Percentiles rank a stretch among this genome's conserved stretches.
These are phyloP conservation scores for Dactylellina sp. DNA, from an alignment of 2,329 filamentous ascomycete species.

Conservation along the genomic window DNA sequence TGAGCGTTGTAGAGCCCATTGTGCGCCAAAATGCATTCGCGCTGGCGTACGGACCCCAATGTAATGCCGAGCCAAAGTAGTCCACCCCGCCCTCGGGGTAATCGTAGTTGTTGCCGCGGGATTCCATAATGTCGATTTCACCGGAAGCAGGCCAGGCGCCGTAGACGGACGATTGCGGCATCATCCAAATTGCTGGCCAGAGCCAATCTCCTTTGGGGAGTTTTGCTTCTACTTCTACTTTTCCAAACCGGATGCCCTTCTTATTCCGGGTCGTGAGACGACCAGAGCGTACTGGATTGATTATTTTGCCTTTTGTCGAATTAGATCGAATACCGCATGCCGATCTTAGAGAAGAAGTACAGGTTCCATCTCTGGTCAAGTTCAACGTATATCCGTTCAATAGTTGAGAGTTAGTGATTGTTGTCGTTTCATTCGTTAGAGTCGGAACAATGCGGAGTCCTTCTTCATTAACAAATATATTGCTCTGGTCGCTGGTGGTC, in stretches of 20 bases:
- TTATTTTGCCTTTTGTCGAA: slow-evolving; percentile 65
- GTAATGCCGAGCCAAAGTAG: slow-evolving; percentile 64
- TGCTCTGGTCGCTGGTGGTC: slow-evolving; percentile 67
- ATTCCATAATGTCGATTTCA: slow-evolving; percentile 70
- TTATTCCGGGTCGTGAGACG: slow-evolving; percentile 67
- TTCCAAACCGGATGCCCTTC: slow-evolving; percentile 67
- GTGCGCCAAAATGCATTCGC: slow-evolving; percentile 63
- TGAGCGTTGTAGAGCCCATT: slow-evolving; percentile 62
- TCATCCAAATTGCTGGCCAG: slow-evolving; percentile 69
- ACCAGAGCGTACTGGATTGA: slow-evolving; percentile 68
- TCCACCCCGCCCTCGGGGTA: slow-evolving; percentile 63
- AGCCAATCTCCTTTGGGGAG: slow-evolving; percentile 70
- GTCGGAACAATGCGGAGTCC: slow-evolving; percentile 71
- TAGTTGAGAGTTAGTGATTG: slow-evolving; percentile 36
- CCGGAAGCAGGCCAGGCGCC: slow-evolving; percentile 68
- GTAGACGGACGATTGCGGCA: slow-evolving; percentile 67
- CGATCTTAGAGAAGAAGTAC: slow-evolving; percentile 63
- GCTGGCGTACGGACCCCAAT: slow-evolving; percentile 65
- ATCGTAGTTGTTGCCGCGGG: slow-evolving; percentile 66
- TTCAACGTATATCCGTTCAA: slow-evolving; percentile 65
- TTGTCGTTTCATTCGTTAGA: slow-evolving; percentile 63
- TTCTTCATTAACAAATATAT: slow-evolving; percentile 67
- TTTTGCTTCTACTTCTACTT: slow-evolving; percentile 69
- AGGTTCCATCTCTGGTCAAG: slow-evolving; percentile 65
- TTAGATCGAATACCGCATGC: slow-evolving; percentile 66